These are phyloP conservation scores for Cercis canadensis DNA, from an alignment of 306 rosid species.

Conservation along the genomic window DNA sequence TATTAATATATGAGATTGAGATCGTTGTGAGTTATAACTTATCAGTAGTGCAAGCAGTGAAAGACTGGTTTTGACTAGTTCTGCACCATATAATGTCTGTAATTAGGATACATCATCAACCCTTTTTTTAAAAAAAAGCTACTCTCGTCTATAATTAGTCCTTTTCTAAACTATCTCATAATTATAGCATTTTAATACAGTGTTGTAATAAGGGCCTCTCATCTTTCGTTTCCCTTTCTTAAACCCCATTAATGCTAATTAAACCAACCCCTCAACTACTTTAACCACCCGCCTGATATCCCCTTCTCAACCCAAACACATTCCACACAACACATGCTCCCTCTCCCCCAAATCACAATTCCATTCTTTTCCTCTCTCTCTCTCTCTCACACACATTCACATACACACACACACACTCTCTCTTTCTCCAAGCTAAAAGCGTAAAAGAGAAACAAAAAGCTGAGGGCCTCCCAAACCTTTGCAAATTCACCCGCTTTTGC, in stretches of 20 bases:
- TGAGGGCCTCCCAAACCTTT: constrained; percentile 18
- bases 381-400: no score
- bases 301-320: constrained; percentile 39
- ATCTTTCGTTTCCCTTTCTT: constrained; percentile 31
- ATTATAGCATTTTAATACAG: constrained; percentile 4
- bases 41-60: not conserved
- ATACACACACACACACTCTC: no score
- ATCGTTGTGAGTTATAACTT: no score
- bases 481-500: constrained; percentile 36
- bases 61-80: not conserved
- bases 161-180: not conserved
- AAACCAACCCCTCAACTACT: constrained; percentile 46
- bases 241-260: constrained; percentile 45
- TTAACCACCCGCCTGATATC: constrained; percentile 56
- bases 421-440: constrained; percentile 18
- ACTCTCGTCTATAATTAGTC: constrained; percentile 26
- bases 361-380: constrained; percentile 9
- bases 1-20: no score
- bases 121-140: no score
- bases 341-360: constrained; percentile 15
- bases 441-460: constrained; percentile 10
- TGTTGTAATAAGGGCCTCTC: constrained; percentile 27
- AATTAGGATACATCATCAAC: not conserved
- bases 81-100: not conserved
- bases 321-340: constrained; percentile 37